Percentiles rank a stretch among this genome's conserved stretches.
Conservation (phyloP, 2,329 filamentous ascomycete species). For the Fusarium illudens region DNA sequence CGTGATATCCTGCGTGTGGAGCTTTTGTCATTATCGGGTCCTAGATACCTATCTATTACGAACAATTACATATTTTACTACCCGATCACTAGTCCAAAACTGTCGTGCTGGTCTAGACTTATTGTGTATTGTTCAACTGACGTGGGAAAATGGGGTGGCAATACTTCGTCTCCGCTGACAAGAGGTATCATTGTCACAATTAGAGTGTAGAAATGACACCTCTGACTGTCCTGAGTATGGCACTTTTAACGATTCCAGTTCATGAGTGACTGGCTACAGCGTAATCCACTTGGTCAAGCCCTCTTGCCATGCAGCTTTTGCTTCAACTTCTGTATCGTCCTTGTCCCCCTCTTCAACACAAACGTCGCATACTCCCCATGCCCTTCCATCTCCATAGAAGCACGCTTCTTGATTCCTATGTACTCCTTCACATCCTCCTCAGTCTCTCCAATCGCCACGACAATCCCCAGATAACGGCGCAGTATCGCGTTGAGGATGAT, state of each 20-base stretch:
- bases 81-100: rapidly evolving
- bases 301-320: conserved; percentile 32
- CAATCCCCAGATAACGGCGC: conserved; percentile 41
- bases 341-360: conserved; percentile 27
- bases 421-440: conserved; percentile 32
- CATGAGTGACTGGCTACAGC: too few relatives aligned
- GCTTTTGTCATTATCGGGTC: background rate
- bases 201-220: background rate
- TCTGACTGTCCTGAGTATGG: background rate
- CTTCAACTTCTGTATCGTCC: conserved; percentile 31
- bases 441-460: conserved; percentile 35
- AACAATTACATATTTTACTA: background rate
- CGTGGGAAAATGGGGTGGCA: background rate
- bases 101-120: background rate
- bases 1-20: background rate
- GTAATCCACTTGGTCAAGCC: background rate
- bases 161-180: background rate
- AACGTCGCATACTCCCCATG: conserved; percentile 43
- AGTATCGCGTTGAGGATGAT: conserved; percentile 50
- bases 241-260: background rate
- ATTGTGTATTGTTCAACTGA: background rate
- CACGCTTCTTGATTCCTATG: conserved; percentile 38
- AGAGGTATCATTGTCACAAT: background rate
- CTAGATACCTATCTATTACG: background rate
- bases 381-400: conserved; percentile 33